Evolutionary conservation across 2,329 filamentous ascomycete species (phyloP), one percentile per base, ranked within the genome.

Genomic region (Sclerotinia subarctica): DNA sequence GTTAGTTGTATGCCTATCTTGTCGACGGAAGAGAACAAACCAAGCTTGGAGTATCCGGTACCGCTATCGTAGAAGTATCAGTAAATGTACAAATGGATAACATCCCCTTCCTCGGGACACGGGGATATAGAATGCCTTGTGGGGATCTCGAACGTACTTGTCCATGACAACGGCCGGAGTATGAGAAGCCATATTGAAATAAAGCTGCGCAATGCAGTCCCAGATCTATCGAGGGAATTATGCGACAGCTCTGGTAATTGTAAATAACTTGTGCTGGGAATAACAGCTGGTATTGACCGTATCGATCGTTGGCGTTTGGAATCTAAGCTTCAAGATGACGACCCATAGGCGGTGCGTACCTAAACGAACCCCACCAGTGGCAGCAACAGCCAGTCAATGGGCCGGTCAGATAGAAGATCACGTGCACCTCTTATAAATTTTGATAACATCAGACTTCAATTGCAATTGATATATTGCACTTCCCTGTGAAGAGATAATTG

Each of bases 101-200:
- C 32, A 49, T 58, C 57, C n/a, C 44, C 29, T 32, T 47, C 19
- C 47, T 68, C 52, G 46, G 44, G 53, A 57, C 57, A 58, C 46
- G 62, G 51, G 58, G 42, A 54, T 64, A 51, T 57, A 54, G 62
- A 64, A 35, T 70, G 64, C 54, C 67, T 73, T 59, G 67, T 64
- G 53, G 69, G 75, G 76, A 77, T 59, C 76, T 77, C 72, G 77
- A 75, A 79, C 93, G 83, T 90, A 97, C 95, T 99, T 99, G 95
- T 99, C 95, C 94, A 99, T 99, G 93, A 99, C 95, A 97, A 99
- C 95, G 92, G 95, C 95, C 77, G 95, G 95, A 80, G 95, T 98
- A 88, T 98, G 94, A 84, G 91, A 91, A 79, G 95, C 94, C 95
- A 99, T 99, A 76, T 79, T 84, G 79, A 77, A 73, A 63, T 68